Percentiles rank a stretch among this genome's conserved stretches.
phyloP scores from a whole-genome alignment of 371 early-diverging fungal genomes.

The Choanephora cucurbitarum region DNA sequence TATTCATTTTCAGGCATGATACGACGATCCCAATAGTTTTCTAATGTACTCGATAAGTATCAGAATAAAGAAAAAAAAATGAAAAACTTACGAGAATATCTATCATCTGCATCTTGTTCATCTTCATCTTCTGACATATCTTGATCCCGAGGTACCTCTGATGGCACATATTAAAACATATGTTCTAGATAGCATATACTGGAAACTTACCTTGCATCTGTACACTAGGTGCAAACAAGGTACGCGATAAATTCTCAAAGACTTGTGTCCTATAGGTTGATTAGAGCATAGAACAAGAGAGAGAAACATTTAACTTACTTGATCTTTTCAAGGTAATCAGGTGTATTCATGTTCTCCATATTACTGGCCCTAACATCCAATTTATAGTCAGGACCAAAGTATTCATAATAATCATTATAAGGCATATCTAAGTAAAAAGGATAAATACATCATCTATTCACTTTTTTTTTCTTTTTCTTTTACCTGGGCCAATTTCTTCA shows the following conservation, averaged over 20 bases:
- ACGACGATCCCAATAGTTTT: constrained; percentile 60
- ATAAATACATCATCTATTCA: neutral
- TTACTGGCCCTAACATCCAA: constrained; percentile 84
- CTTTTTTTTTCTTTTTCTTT: neutral
- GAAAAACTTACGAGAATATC: constrained; percentile 49
- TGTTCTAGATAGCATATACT: too few relatives aligned
- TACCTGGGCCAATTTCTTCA: constrained; percentile 41
- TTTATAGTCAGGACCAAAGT: constrained; percentile 84
- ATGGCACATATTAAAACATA: too few relatives aligned
- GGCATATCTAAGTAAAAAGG: constrained; percentile 58
- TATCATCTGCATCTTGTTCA: constrained; percentile 49
- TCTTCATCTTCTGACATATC: constrained; percentile 58
- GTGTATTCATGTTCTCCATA: constrained; percentile 88
- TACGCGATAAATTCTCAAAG: constrained; percentile 77
- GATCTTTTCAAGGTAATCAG: constrained; percentile 81
- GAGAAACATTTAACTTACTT: too few relatives aligned
- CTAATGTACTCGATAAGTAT: too few relatives aligned
- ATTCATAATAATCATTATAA: constrained; percentile 85
- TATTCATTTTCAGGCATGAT: constrained; percentile 66
- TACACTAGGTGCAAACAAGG: constrained; percentile 78
- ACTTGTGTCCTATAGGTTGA: constrained; percentile 54
- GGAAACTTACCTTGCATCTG: constrained; percentile 49
- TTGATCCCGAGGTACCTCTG: constrained; percentile 50
- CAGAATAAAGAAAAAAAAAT: constrained; percentile 2
- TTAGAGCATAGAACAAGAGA: neutral